Percentiles rank a stretch among this genome's conserved stretches.
Evolutionary conservation across 2,329 filamentous ascomycete species (phyloP).

Genomic region (Aspergillus phoenicis): DNA sequence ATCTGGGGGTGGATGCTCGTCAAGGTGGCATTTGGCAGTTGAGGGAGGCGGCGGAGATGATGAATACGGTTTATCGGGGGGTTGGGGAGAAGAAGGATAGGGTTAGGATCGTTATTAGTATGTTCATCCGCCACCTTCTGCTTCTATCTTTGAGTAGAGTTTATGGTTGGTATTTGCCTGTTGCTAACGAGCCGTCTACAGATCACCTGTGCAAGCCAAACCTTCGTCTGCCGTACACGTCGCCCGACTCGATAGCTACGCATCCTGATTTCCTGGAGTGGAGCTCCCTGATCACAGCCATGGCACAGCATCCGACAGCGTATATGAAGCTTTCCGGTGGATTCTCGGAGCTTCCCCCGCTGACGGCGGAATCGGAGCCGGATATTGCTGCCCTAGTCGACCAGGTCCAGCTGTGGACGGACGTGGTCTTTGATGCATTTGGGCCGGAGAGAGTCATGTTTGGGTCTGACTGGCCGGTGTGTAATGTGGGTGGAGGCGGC

Average conservation of each 20-base stretch:
- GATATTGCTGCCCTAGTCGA: conserved; percentile 50
- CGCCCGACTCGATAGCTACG: conserved; percentile 38
- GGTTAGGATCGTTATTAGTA: conserved; percentile 68
- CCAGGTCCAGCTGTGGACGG: conserved; percentile 69
- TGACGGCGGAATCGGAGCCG: conserved; percentile 22
- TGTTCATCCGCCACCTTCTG: neutral
- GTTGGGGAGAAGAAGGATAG: conserved; percentile 55
- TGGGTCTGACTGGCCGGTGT: conserved; percentile 92
- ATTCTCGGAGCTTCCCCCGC: conserved; percentile 74
- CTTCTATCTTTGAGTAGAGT: neutral
- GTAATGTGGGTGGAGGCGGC: conserved; percentile 66
- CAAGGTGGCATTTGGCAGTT: conserved; percentile 74
- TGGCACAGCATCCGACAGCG: conserved; percentile 66
- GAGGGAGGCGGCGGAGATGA: conserved; percentile 70
- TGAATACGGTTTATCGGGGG: conserved; percentile 65
- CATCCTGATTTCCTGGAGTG: conserved; percentile 67
- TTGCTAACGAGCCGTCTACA: conserved; percentile 39
- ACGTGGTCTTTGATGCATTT: conserved; percentile 72
- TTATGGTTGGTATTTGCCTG: neutral
- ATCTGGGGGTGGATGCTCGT: conserved; percentile 80
- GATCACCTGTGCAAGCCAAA: conserved; percentile 92
- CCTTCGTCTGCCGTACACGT: conserved; percentile 60
- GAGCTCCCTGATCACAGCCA: conserved; percentile 67
- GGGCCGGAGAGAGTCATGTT: conserved; percentile 78
- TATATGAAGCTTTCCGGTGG: conserved; percentile 91